phyloP scores from a whole-genome alignment of 2,329 filamentous ascomycete genomes.

The Monilinia aucupariae region DNA sequence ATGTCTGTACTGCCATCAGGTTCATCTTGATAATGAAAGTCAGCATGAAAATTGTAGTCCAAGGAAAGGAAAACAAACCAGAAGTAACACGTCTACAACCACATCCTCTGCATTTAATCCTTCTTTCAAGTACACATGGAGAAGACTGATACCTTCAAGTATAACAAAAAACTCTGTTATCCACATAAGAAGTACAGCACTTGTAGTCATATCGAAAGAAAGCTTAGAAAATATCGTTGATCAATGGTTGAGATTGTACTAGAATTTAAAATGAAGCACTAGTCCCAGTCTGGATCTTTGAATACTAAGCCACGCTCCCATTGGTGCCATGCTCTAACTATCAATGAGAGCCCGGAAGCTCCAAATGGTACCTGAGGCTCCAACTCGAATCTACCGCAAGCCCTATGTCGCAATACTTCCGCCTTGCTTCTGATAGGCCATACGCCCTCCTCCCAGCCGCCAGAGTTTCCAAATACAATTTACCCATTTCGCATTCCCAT shows the following conservation, averaged over 20 bases:
- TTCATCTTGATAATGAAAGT: neutral
- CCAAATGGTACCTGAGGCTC: neutral
- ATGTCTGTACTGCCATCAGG: neutral
- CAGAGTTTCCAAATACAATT: neutral
- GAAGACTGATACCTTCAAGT: neutral
- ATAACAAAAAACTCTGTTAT: neutral
- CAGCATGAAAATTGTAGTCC: neutral
- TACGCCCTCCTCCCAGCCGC: neutral
- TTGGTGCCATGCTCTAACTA: neutral
- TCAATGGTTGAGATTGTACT: neutral
- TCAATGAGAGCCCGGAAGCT: neutral
- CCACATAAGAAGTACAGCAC: neutral
- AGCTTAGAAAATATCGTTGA: neutral
- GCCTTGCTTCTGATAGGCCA: too few relatives aligned
- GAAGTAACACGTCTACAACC: neutral
- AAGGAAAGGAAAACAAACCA: neutral
- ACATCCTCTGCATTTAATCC: neutral
- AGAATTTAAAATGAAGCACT: neutral
- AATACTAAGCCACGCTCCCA: neutral
- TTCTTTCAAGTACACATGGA: neutral
- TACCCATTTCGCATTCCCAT: neutral
- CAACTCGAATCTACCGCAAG: neutral
- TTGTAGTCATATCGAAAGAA: neutral
- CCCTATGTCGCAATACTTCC: neutral
- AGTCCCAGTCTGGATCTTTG: neutral